phyloP scores from a whole-genome alignment of 805 yeast genomes.

The Saccharomycopsis amapae region DNA sequence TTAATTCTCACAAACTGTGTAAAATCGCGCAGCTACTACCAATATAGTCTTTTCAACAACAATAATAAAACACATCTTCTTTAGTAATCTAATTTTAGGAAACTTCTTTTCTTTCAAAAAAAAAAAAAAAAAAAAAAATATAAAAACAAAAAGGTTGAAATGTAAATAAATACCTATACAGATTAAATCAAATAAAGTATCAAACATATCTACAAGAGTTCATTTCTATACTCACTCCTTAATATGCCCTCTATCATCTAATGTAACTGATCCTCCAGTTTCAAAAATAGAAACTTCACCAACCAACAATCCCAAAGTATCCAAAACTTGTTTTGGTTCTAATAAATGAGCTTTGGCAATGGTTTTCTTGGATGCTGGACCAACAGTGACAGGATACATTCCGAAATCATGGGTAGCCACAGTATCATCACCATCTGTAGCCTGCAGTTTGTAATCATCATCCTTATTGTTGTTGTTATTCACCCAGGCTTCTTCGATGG shows the following conservation, averaged over 20 bases:
- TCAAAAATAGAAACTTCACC: slow-evolving; percentile 77
- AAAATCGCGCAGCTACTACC: too few relatives aligned
- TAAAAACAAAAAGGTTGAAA: background rate
- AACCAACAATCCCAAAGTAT: slow-evolving; percentile 69
- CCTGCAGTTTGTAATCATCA: too few relatives aligned
- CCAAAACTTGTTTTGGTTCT: slow-evolving; percentile 79
- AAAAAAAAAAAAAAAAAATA: too few relatives aligned
- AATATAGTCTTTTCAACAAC: too few relatives aligned
- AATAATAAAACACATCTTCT: too few relatives aligned
- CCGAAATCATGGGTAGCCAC: slow-evolving; percentile 36
- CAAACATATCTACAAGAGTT: background rate
- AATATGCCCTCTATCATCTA: slow-evolving; percentile 69
- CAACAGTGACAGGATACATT: slow-evolving; percentile 81
- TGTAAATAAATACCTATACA: background rate
- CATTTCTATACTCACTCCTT: background rate
- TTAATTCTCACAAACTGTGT: too few relatives aligned
- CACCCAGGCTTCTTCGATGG: slow-evolving; percentile 51
- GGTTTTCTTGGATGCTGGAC: slow-evolving; percentile 84
- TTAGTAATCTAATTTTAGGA: too few relatives aligned
- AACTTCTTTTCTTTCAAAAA: too few relatives aligned
- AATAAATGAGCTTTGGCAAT: slow-evolving; percentile 78
- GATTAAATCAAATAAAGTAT: background rate
- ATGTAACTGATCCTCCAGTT: slow-evolving; percentile 65
- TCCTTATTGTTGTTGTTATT: slow-evolving; percentile 1
- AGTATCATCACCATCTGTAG: background rate